phyloP scores from a whole-genome alignment of 2,329 filamentous ascomycete genomes.

The Bretziella fagacearum region DNA sequence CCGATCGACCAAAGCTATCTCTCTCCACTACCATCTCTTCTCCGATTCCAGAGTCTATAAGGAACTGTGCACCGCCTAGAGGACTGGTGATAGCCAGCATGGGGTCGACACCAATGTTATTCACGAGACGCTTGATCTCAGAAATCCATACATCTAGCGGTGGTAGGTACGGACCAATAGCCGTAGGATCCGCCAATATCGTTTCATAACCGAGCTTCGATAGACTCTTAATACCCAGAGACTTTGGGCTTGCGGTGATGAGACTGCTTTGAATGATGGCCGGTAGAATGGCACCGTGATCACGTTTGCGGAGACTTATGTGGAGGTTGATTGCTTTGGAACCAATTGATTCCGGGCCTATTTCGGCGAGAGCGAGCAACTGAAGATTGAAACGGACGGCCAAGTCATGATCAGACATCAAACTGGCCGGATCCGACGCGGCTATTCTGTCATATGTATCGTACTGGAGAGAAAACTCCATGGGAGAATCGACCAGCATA shows the following conservation, averaged over 20 bases:
- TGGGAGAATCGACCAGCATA: neutral
- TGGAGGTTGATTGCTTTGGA: neutral
- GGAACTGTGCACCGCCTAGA: constrained; percentile 51
- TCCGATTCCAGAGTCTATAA: constrained; percentile 49
- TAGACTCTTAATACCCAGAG: neutral
- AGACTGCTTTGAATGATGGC: neutral
- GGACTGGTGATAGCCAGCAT: constrained; percentile 59
- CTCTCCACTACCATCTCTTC: constrained; percentile 45
- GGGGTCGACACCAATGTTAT: constrained; percentile 38
- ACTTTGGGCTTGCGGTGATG: neutral
- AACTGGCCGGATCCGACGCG: neutral
- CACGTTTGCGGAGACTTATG: neutral
- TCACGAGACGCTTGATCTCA: constrained; percentile 32
- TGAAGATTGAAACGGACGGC: neutral
- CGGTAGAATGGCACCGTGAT: neutral
- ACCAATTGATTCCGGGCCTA: neutral
- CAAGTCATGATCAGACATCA: neutral
- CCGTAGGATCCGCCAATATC: constrained; percentile 21
- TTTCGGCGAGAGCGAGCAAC: neutral
- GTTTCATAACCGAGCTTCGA: constrained; percentile 28
- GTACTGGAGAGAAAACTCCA: neutral
- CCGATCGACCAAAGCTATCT: constrained; percentile 53
- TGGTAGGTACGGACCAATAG: constrained; percentile 41
- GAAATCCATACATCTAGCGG: constrained; percentile 45
- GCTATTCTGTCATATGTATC: neutral